A percentile compares a stretch with the other conserved stretches of the same genome.
These are phyloP conservation scores for Sporisorium sorghi DNA, from an alignment of 1,284 basidiomycete genomes.

Conservation along the genomic window DNA sequence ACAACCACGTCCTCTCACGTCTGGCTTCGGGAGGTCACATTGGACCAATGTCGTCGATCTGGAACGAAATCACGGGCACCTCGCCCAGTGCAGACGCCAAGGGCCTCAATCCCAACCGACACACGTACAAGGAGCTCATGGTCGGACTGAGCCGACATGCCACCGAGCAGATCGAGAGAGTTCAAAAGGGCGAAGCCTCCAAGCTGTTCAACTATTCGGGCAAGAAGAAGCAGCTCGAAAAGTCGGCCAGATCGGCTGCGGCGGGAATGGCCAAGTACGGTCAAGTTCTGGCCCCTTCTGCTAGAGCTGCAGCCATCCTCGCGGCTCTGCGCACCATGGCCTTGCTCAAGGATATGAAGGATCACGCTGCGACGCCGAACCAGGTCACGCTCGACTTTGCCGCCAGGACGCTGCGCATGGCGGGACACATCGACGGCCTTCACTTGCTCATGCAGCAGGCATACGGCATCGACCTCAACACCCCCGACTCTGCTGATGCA, in stretches of 20 bases:
- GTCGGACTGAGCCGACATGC: slow-evolving; percentile 57
- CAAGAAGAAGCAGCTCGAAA: slow-evolving; percentile 38
- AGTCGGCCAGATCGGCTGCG: slow-evolving; percentile 36
- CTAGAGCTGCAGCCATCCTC: slow-evolving; percentile 46
- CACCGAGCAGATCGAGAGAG: slow-evolving; percentile 49
- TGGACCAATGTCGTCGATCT: slow-evolving; percentile 55
- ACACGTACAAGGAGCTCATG: slow-evolving; percentile 60
- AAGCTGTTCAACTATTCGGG: slow-evolving; percentile 30
- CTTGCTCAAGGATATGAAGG: slow-evolving; percentile 57
- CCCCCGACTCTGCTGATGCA: slow-evolving; percentile 41
- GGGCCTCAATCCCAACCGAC: slow-evolving; percentile 35
- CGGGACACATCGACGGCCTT: slow-evolving; percentile 60
- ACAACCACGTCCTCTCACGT: slow-evolving; percentile 56
- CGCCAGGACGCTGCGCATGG: slow-evolving; percentile 56
- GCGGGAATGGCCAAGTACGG: slow-evolving; percentile 33
- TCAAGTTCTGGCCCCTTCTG: slow-evolving; percentile 43
- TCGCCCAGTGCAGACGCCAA: slow-evolving; percentile 9
- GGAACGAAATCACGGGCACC: slow-evolving; percentile 49
- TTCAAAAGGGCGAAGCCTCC: slow-evolving; percentile 44
- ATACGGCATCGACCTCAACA: slow-evolving; percentile 60
- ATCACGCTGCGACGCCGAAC: slow-evolving; percentile 44
- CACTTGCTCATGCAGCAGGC: slow-evolving; percentile 53
- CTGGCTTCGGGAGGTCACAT: slow-evolving; percentile 56
- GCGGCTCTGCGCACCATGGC: slow-evolving; percentile 51
- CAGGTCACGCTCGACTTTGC: slow-evolving; percentile 60